A percentile compares a stretch with the other conserved stretches of the same genome.
phyloP scores from a whole-genome alignment of 176 grass and related monocot species.

The Paspalum vaginatum region DNA sequence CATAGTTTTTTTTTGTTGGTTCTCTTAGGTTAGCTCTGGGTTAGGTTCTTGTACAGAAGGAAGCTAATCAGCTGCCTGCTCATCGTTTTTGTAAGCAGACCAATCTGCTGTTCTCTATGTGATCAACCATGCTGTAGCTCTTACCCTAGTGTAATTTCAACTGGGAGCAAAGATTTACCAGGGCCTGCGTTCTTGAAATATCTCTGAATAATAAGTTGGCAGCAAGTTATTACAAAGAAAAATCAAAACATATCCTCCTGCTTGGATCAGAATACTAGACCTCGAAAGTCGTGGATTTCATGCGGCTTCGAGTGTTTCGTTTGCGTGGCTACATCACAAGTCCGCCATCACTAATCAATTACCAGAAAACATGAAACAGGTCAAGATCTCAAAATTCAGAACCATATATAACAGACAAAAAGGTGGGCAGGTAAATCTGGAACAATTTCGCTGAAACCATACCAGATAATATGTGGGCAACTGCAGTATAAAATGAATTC shows the following conservation, averaged over 20 bases:
- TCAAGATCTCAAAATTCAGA: neutral
- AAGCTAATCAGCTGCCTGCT: slow-evolving; percentile 33
- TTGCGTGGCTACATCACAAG: neutral
- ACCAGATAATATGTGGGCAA: neutral
- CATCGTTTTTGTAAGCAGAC: slow-evolving; percentile 52
- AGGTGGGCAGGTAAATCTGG: neutral
- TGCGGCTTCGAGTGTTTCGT: too few relatives aligned
- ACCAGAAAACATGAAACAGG: neutral
- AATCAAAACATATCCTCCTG: neutral
- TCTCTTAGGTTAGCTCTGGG: slow-evolving; percentile 48
- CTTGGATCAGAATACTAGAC: neutral
- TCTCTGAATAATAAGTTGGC: neutral
- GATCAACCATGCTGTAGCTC: slow-evolving; percentile 41
- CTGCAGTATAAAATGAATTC: neutral
- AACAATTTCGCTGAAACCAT: neutral
- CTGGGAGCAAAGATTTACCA: slow-evolving; percentile 31
- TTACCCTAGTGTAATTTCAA: slow-evolving; percentile 34
- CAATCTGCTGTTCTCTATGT: slow-evolving; percentile 46
- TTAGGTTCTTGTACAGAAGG: slow-evolving; percentile 70
- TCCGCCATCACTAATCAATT: neutral
- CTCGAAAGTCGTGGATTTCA: neutral
- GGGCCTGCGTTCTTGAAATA: slow-evolving; percentile 40
- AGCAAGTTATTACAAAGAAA: neutral
- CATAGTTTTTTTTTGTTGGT: slow-evolving; percentile 44
- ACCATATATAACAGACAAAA: neutral